A percentile compares a stretch with the other conserved stretches of the same genome.
These are phyloP conservation scores for Neonectria faginata DNA, from an alignment of 2,329 filamentous ascomycete species.

Conservation along the genomic window DNA sequence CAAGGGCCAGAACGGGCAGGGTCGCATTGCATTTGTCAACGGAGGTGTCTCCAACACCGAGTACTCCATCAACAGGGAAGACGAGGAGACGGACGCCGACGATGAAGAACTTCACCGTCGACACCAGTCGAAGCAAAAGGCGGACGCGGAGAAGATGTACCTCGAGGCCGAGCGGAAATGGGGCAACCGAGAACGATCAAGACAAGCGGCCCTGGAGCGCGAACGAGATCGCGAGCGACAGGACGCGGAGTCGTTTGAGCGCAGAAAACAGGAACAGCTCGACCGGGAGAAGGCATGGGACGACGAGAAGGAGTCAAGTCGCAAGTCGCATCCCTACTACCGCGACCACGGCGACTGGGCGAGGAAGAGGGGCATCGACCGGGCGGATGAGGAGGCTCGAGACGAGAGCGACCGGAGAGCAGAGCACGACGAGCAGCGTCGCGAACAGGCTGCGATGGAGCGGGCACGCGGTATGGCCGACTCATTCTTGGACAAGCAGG, in stretches of 20 bases:
- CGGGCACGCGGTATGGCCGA: constrained; percentile 87
- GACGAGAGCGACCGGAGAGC: constrained; percentile 86
- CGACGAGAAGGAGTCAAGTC: constrained; percentile 84
- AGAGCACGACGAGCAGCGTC: constrained; percentile 80
- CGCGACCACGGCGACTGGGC: constrained; percentile 87
- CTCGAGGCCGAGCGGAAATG: constrained; percentile 89
- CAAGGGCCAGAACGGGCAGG: constrained; percentile 72
- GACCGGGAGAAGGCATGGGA: constrained; percentile 78
- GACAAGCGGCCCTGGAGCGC: constrained; percentile 85
- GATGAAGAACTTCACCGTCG: constrained; percentile 87
- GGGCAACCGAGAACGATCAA: constrained; percentile 87
- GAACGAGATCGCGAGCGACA: constrained; percentile 84
- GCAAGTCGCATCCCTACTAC: constrained; percentile 85
- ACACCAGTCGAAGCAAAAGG: constrained; percentile 75
- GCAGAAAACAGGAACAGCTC: constrained; percentile 77
- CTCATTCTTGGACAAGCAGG: constrained; percentile 88
- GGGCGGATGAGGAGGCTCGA: constrained; percentile 77
- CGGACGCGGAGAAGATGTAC: constrained; percentile 84
- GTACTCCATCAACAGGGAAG: constrained; percentile 72
- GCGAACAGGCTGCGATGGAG: constrained; percentile 78
- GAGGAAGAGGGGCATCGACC: constrained; percentile 80
- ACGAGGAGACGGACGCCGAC: constrained; percentile 87
- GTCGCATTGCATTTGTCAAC: constrained; percentile 80
- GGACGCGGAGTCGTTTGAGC: constrained; percentile 74
- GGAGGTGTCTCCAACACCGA: constrained; percentile 75